Percentiles rank a stretch among this genome's conserved stretches.
phyloP scores from a whole-genome alignment of 1,139 yeast genomes.

The Sugiyamaella castrensis region DNA sequence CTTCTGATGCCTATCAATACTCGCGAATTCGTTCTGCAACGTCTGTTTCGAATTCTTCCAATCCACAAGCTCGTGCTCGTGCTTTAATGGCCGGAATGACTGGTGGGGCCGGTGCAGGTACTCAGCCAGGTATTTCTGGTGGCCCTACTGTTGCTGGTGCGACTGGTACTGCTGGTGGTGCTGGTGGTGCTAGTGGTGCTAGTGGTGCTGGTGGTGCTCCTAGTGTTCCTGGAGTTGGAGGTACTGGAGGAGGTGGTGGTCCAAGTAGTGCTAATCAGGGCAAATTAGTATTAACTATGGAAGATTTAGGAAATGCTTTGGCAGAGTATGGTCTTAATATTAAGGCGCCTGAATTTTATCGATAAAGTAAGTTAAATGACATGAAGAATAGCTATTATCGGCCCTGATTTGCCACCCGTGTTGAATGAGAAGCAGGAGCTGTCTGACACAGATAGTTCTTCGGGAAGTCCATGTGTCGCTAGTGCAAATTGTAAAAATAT shows the following conservation, averaged over 20 bases:
- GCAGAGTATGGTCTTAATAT: conserved; percentile 92
- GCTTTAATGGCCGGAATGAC: conserved; percentile 65
- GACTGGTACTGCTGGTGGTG: conserved; percentile 17
- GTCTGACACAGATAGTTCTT: too few relatives aligned
- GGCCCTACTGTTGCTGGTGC: conserved; percentile 16
- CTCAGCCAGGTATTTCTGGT: conserved; percentile 6
- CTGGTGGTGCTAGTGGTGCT: conserved; percentile 14
- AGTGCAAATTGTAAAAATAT: too few relatives aligned
- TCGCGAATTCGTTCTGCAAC: conserved; percentile 83
- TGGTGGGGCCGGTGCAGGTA: conserved; percentile 16
- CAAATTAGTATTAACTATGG: conserved; percentile 80
- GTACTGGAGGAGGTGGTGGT: conserved; percentile 34
- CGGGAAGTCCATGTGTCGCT: too few relatives aligned
- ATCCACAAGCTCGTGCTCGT: conserved; percentile 83
- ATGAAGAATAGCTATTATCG: too few relatives aligned
- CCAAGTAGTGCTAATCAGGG: conserved; percentile 59
- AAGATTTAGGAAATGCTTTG: conserved; percentile 80
- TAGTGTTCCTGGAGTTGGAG: conserved; percentile 29
- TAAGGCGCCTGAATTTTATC: conserved; percentile 88
- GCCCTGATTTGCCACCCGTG: too few relatives aligned
- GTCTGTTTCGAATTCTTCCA: conserved; percentile 76
- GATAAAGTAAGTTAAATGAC: conserved; percentile 39
- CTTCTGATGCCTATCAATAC: conserved; percentile 95
- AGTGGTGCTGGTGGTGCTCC: conserved; percentile 18
- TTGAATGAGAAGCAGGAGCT: too few relatives aligned